phyloP scores from a whole-genome alignment of 2,329 filamentous ascomycete genomes.

The Trichoderma atrobrunneum region DNA sequence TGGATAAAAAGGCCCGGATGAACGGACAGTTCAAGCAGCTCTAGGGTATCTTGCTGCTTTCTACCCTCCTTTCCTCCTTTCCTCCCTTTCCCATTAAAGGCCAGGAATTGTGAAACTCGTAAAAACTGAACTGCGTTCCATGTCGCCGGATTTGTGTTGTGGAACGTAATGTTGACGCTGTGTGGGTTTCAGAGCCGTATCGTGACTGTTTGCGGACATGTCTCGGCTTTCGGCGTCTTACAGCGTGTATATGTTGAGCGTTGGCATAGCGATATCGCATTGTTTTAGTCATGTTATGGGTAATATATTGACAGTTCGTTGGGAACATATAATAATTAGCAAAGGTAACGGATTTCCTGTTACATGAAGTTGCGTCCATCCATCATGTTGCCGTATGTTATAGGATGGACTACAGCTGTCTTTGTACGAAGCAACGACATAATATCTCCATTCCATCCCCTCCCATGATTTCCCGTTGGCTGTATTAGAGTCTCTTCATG shows the following conservation, averaged over 20 bases:
- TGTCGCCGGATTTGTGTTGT: background rate
- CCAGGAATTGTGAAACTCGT: background rate
- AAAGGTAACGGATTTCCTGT: background rate
- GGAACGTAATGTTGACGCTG: background rate
- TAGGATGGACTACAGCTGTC: background rate
- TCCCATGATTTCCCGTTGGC: too few species aligned
- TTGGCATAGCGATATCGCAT: background rate
- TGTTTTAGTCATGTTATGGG: background rate
- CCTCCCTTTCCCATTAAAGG: background rate
- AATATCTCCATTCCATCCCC: background rate
- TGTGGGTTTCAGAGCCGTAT: background rate
- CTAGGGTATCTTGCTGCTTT: background rate
- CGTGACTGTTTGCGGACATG: background rate
- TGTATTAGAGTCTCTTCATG: background rate
- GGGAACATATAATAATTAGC: background rate
- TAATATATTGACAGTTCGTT: background rate
- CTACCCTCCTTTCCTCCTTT: background rate
- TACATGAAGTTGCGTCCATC: background rate
- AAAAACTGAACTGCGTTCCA: background rate
- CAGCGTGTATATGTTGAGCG: background rate
- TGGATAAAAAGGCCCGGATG: background rate
- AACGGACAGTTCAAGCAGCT: background rate
- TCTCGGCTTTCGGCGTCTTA: background rate
- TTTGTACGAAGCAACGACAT: background rate
- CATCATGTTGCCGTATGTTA: constrained; percentile 4